Evolutionary conservation across 805 yeast species (phyloP).

Genomic region (Teunomyces barrocoloradensis): DNA sequence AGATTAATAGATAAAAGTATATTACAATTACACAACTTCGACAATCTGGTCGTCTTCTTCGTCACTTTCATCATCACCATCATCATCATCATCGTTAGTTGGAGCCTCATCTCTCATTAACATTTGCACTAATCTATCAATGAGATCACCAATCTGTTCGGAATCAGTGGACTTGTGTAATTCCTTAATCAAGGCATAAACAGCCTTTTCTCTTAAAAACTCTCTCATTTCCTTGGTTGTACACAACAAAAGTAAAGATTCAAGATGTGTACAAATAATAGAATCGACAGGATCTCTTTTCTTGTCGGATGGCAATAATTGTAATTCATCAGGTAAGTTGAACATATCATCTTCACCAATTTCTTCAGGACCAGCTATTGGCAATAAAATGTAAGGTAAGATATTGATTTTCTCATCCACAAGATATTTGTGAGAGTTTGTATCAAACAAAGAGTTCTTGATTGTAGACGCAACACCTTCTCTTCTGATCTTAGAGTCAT

Average conservation of each 20-base stretch:
- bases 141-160: conserved; percentile 54
- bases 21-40: conserved; percentile 43
- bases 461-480: conserved; percentile 92
- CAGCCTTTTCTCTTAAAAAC: conserved; percentile 72
- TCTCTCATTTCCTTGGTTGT: conserved; percentile 75
- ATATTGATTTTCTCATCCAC: conserved; percentile 67
- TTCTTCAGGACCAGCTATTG: conserved; percentile 75
- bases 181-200: conserved; percentile 84
- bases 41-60: conserved; percentile 48
- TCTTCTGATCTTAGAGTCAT: conserved; percentile 74
- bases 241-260: conserved; percentile 74
- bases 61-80: conserved; percentile 50
- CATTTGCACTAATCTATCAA: conserved; percentile 85
- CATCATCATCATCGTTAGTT: conserved; percentile 33
- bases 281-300: conserved; percentile 68
- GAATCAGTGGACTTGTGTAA: conserved; percentile 61
- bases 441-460: conserved; percentile 83
- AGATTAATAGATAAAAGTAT: conserved; percentile 17
- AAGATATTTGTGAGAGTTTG: conserved; percentile 60
- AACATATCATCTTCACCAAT: conserved; percentile 82
- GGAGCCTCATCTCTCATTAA: conserved; percentile 86
- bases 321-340: conserved; percentile 85
- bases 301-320: conserved; percentile 72
- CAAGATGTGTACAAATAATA: conserved; percentile 70
- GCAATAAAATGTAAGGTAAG: conserved; percentile 77